Evolutionary conservation across 352 stramenopile species (phyloP), one percentile per base, ranked within the genome.

Genomic region (Phytophthora sojae): DNA sequence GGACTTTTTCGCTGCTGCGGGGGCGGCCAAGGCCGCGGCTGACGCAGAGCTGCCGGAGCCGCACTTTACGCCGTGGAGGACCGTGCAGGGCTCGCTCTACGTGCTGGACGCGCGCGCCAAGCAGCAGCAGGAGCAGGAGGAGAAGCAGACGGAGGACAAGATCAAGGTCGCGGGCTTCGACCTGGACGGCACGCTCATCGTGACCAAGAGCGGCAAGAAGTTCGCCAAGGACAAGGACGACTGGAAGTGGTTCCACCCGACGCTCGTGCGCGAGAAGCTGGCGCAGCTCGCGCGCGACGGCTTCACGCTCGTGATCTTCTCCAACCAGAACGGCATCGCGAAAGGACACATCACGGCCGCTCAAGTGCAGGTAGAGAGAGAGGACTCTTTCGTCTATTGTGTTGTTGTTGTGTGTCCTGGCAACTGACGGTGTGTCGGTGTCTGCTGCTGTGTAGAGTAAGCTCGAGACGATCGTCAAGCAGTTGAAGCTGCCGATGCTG

Each of bases 321-420:
- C 89, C 21, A 96, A 96, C 75, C 89, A 96, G 62, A 94, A 94
- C 42, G 89, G 89, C 9, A 76, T 96, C 23, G 84, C 83, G 39
- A 94, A 92, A 69, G 88, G 89, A 49, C 92, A 94, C 26, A 82
- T 87, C 6, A 82, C 69, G 1, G 81, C 67, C 2, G 60, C 56
- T 0, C 82, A 93, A 57, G 76, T 96, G 19, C 78, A 94, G 81
- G 86, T 93, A 32, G 6, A 6, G 2, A 6, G 2, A 6, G 26
- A 29, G 1, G 26, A 29, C 26, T 29, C 2, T 29, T 29, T 29
- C 4, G 26, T 29, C 26, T 29, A 29, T 50, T 2, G 23, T n/a
- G 19, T 29, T 9, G 57, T 64, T 35, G 19, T 67, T 51, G 7
- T 25, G 19, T 37, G 21, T 42, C 21, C 52, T 37, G 35, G 47